Conservation (phyloP, 2,329 filamentous ascomycete species). For the Fonsecaea pedrosoi region DNA sequence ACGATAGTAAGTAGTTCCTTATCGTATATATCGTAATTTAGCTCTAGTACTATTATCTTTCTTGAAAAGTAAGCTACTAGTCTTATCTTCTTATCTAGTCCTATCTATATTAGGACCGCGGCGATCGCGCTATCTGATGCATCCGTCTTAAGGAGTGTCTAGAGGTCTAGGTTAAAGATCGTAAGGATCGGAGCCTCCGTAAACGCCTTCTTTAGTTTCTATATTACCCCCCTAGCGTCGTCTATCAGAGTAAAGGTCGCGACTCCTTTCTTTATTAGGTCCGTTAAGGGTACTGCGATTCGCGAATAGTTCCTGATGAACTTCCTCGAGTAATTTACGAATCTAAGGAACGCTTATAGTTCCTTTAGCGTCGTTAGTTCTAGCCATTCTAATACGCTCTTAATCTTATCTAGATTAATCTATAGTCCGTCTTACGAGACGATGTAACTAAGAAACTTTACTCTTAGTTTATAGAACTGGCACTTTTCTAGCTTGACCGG, state of each 20-base stretch:
- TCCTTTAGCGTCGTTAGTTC: too few species aligned
- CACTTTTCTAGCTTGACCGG: too few species aligned
- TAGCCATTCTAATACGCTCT: too few species aligned
- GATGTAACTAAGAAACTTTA: too few species aligned
- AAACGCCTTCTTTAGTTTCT: slow-evolving; percentile 25
- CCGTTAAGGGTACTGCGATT: not conserved
- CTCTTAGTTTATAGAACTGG: too few species aligned
- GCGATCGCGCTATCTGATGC: slow-evolving; percentile 26
- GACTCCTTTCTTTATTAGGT: slow-evolving; percentile 15
- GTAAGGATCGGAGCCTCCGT: slow-evolving; percentile 26
- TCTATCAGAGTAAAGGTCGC: too few species aligned
- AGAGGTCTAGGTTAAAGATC: too few species aligned
- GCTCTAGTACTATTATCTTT: not conserved
- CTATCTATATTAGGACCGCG: slow-evolving; percentile 22
- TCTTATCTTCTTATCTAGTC: slow-evolving; percentile 17
- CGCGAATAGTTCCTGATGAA: slow-evolving; percentile 9
- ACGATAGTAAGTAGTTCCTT: slow-evolving; percentile 38
- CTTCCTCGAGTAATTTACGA: slow-evolving; percentile 6
- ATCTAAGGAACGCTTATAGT: not conserved
- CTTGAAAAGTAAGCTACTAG: slow-evolving; percentile 21
- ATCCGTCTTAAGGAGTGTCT: slow-evolving; percentile 30
- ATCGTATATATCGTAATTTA: slow-evolving; percentile 26
- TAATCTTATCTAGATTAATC: too few species aligned
- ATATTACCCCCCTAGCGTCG: not conserved
- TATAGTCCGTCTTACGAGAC: too few species aligned